These are phyloP conservation scores for Loxodes magnus DNA, from an alignment of 73 alveolate species.

Conservation along the genomic window DNA sequence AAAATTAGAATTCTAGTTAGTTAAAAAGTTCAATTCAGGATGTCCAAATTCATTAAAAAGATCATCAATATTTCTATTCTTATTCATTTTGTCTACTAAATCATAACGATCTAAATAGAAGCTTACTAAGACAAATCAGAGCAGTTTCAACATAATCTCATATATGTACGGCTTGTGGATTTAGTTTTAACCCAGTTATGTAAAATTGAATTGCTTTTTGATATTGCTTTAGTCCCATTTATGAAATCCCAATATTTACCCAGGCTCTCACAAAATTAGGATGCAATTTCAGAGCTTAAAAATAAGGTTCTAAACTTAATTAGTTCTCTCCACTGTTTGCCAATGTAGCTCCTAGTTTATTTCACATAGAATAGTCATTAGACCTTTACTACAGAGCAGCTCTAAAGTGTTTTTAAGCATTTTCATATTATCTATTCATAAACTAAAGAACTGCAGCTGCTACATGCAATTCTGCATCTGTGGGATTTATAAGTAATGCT, in stretches of 20 bases:
- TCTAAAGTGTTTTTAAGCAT: conserved; percentile 42
- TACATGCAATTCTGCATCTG: conserved; percentile 25
- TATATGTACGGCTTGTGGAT: conserved; percentile 66
- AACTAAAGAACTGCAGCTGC: conserved; percentile 44
- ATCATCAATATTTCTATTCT: too few species aligned
- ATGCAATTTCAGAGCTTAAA: conserved; percentile 60
- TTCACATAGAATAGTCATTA: conserved; percentile 71
- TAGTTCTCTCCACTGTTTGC: conserved; percentile 57
- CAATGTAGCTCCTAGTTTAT: conserved; percentile 82
- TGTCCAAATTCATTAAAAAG: too few species aligned
- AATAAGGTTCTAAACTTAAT: conserved; percentile 52
- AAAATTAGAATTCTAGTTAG: too few species aligned
- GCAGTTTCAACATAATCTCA: conserved; percentile 66
- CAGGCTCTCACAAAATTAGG: conserved; percentile 84
- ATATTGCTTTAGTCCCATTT: conserved; percentile 39
- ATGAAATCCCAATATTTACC: conserved; percentile 79
- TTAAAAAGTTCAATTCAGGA: too few species aligned
- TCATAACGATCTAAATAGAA: conserved; percentile 19
- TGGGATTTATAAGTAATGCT: conserved; percentile 45
- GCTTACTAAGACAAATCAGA: conserved; percentile 20
- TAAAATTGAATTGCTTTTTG: conserved; percentile 51
- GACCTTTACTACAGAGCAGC: conserved; percentile 58
- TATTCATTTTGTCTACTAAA: conserved; percentile 14
- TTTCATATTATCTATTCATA: conserved; percentile 42
- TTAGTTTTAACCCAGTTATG: conserved; percentile 61